Evolutionary conservation across 2,329 filamentous ascomycete species (phyloP).

Genomic region (Zarea fungicola): DNA sequence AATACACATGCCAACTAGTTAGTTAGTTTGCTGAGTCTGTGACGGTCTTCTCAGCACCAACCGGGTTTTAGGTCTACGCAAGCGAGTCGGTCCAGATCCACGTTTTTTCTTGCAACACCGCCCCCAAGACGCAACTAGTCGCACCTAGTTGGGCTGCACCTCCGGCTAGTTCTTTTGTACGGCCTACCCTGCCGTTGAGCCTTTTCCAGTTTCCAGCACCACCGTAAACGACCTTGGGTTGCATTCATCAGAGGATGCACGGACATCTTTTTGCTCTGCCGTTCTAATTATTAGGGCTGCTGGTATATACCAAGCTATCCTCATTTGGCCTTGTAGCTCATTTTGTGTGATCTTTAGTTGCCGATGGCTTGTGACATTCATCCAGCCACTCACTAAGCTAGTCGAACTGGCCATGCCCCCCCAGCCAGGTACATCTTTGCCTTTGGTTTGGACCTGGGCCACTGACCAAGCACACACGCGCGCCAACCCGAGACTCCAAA

Average conservation of each 20-base stretch:
- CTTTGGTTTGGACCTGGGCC: no score
- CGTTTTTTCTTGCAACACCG: neutral
- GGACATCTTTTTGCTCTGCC: conserved; percentile 5
- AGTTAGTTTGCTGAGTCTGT: no score
- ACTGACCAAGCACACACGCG: conserved; percentile 1
- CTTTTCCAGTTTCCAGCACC: no score
- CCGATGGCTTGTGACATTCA: conserved; percentile 12
- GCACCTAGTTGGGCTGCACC: conserved; percentile 1
- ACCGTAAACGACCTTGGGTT: conserved; percentile 1
- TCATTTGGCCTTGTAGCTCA: neutral
- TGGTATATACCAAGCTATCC: conserved; percentile 2
- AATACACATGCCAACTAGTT: no score
- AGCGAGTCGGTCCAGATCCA: conserved; percentile 2
- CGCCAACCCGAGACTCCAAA: conserved; percentile 4
- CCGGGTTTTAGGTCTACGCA: neutral
- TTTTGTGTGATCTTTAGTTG: conserved; percentile 11
- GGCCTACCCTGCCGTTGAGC: neutral
- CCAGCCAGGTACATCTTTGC: conserved; percentile 6
- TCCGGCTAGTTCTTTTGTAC: conserved; percentile 2
- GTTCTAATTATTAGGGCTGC: neutral
- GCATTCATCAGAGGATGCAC: conserved; percentile 1
- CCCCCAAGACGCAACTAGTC: neutral
- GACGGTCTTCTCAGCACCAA: no score
- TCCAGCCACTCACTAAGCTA: conserved; percentile 7
- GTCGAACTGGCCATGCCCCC: neutral